Evolutionary conservation across 2,329 filamentous ascomycete genomes (phyloP), one percentile per base, ranked within the genome.

Genomic region (Colletotrichum lentis): DNA sequence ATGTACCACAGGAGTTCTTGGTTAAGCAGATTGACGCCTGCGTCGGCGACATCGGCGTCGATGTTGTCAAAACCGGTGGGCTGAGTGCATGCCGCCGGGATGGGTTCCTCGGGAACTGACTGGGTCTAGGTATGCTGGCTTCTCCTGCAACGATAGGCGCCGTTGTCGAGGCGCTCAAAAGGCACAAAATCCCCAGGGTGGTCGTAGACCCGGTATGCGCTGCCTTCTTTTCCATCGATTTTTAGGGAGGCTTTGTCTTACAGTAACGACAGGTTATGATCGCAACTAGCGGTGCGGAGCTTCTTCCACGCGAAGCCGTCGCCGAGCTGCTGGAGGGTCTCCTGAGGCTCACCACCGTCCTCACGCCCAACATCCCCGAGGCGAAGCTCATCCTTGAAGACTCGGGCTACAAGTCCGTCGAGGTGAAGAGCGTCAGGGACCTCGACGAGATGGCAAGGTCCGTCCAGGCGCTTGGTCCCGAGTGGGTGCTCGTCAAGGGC

Each of bases 61-160:
- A 97, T 82, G 93, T 97, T 54, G 88, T 98, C 72, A 98, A 97
- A 80, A 94, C 93, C 55, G 95, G 94, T 96, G 78, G 73, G 82
- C 77, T 49, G 22, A 41, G 16, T 53, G 10, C 22, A 22, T 24
- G 18, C 18, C 43, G 39, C 20, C 24, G 37, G 22, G 44, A 8
- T 44, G 24, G 47, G 11, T 44, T 16, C 10, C 24, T 22, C n/a
- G 18, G 27, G 14, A 43, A 11, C 35, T 60, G 3, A 60, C 11
- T 27, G 43, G 10, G 39, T 24, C 16, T 3, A 95, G 92, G 93
- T 46, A 97, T 97, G 93, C 84, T 96, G 67, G 91, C 91, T 20
- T 92, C 90, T 35, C 85, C 87, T 12, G 87, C 87, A 69, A 92
- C 90, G 0, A 89, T 95, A 69, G 80, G 85, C 67, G 84, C 90